Conservation (phyloP, 257 asterid genomes). For the Apocynum venetum region DNA sequence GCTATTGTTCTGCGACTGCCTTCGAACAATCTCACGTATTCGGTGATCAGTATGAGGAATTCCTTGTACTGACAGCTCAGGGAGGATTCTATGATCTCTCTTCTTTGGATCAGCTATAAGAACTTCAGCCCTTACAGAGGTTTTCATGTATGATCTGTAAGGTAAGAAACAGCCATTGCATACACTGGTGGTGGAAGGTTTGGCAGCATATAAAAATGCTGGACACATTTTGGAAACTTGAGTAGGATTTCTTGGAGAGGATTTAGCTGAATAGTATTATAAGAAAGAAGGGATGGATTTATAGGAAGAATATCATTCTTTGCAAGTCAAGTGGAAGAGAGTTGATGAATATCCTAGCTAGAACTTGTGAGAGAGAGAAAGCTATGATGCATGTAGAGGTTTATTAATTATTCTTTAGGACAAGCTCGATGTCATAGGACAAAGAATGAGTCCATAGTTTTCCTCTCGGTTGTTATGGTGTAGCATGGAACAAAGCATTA, state of each 20-base stretch:
- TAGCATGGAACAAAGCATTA: not conserved
- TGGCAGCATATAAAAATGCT: constrained; percentile 29
- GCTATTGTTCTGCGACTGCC: constrained; percentile 38
- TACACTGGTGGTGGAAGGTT: constrained; percentile 15
- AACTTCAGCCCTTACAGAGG: constrained; percentile 30
- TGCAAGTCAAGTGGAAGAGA: not conserved
- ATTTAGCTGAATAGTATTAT: not conserved
- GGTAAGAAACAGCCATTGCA: constrained; percentile 16
- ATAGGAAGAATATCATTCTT: not conserved
- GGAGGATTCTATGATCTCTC: constrained; percentile 13
- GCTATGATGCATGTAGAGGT: not conserved
- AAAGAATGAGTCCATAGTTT: not conserved
- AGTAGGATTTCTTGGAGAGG: not conserved
- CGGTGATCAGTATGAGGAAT: constrained; percentile 35
- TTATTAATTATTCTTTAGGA: too few relatives aligned
- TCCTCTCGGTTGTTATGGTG: not conserved
- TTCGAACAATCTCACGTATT: constrained; percentile 46
- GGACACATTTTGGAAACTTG: constrained; percentile 36
- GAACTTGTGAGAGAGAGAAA: not conserved
- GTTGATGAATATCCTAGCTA: too few relatives aligned
- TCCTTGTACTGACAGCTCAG: constrained; percentile 41
- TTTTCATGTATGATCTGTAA: constrained; percentile 8
- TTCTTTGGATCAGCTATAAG: constrained; percentile 44
- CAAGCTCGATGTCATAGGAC: not conserved
- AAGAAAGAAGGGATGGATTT: not conserved